Conservation (phyloP, 169 alveolate species). For the Eimeria nieschulzi region DNA sequence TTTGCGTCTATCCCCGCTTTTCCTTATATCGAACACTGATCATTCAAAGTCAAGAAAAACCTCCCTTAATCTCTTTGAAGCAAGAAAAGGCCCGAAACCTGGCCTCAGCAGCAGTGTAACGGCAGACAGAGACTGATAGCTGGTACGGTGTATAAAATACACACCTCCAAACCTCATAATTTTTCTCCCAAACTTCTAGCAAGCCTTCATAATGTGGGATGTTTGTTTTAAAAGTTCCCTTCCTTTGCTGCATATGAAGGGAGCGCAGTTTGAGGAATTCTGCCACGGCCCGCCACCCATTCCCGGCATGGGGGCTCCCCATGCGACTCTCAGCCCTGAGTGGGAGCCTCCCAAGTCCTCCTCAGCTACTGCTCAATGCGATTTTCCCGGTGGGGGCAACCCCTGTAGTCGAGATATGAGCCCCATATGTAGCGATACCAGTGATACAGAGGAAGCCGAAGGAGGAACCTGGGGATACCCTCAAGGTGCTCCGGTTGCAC, state of each 20-base stretch:
- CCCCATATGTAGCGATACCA: conserved; percentile 53
- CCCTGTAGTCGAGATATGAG: conserved; percentile 45
- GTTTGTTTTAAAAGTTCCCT: not conserved
- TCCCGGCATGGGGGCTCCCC: not conserved
- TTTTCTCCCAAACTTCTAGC: not conserved
- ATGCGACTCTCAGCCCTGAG: conserved; percentile 1
- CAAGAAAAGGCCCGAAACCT: too few relatives aligned
- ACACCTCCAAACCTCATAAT: too few relatives aligned
- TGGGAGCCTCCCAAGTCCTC: conserved; percentile 28
- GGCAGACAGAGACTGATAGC: too few relatives aligned
- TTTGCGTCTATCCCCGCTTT: too few relatives aligned
- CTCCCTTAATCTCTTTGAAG: too few relatives aligned
- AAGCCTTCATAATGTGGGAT: conserved; percentile 34
- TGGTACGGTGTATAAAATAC: too few relatives aligned
- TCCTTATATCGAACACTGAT: too few relatives aligned
- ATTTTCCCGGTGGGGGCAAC: not conserved
- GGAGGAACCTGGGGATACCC: conserved; percentile 16
- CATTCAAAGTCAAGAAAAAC: too few relatives aligned
- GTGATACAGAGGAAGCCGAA: conserved; percentile 37
- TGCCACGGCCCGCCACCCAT: conserved; percentile 22
- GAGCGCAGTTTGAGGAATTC: conserved; percentile 2
- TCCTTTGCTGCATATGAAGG: not conserved
- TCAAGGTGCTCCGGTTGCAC: conserved; percentile 1
- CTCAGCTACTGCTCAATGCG: not conserved
- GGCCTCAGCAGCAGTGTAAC: too few relatives aligned